These are phyloP conservation scores for Hericium erinaceus DNA, from an alignment of 768 basidiomycete species.

Conservation along the genomic window DNA sequence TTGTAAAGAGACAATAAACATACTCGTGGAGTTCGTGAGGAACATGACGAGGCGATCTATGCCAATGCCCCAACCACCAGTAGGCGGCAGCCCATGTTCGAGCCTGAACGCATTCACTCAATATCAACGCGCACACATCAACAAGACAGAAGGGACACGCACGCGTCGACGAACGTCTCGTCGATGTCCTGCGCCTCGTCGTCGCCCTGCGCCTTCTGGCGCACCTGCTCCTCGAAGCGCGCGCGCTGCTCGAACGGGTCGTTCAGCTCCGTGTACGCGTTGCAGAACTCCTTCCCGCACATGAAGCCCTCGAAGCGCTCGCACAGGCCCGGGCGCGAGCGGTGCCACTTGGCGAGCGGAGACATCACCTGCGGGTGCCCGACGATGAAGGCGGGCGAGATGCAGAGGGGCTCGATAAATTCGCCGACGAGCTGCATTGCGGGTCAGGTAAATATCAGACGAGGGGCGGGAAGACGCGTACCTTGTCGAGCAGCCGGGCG, in stretches of 20 bases:
- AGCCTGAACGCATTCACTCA: constrained; percentile 40
- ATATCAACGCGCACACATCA: not conserved
- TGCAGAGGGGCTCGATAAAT: constrained; percentile 93
- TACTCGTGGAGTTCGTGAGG: constrained; percentile 91
- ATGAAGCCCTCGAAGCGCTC: constrained; percentile 99
- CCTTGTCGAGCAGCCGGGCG: constrained; percentile 91
- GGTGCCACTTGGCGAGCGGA: constrained; percentile 96
- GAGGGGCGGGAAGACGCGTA: too few species aligned
- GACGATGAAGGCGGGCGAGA: constrained; percentile 95
- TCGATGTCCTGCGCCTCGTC: constrained; percentile 98
- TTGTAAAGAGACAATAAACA: constrained; percentile 19
- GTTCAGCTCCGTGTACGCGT: constrained; percentile 99
- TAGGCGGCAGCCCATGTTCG: constrained; percentile 95
- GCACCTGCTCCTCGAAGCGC: constrained; percentile 89
- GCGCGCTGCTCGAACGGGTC: constrained; percentile 95
- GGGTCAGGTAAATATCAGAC: too few species aligned
- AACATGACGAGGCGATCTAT: constrained; percentile 98
- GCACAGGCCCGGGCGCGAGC: constrained; percentile 92
- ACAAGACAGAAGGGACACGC: constrained; percentile 23
- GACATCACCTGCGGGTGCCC: constrained; percentile 99
- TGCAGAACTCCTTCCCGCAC: constrained; percentile 97
- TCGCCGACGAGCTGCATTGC: constrained; percentile 81
- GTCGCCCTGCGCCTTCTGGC: constrained; percentile 93
- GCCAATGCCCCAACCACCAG: constrained; percentile 95
- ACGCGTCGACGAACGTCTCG: constrained; percentile 94